phyloP scores from a whole-genome alignment of 1,284 basidiomycete genomes.

The Ceratobasidium sp. region DNA sequence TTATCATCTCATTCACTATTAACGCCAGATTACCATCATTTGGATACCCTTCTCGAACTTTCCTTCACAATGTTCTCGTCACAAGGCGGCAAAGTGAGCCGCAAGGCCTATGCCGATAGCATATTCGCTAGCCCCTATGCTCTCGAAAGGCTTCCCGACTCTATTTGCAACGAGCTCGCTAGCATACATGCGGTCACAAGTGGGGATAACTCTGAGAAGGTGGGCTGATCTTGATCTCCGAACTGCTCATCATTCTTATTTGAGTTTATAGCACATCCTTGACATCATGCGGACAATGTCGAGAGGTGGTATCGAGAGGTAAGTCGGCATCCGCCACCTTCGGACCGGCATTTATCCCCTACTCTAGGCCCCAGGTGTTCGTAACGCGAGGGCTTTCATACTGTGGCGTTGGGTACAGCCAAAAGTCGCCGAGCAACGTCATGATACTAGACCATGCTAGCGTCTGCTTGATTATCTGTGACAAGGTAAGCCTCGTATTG shows the following conservation, averaged over 20 bases:
- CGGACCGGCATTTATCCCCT: neutral
- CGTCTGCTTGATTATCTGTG: conserved; percentile 27
- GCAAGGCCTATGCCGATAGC: conserved; percentile 13
- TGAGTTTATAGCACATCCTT: conserved; percentile 14
- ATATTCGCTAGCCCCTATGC: conserved; percentile 21
- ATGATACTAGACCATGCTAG: conserved; percentile 13
- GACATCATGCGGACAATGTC: conserved; percentile 34
- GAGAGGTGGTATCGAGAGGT: conserved; percentile 11
- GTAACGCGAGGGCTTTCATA: conserved; percentile 23
- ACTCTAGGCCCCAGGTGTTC: conserved; percentile 24
- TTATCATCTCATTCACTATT: neutral
- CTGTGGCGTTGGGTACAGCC: conserved; percentile 19
- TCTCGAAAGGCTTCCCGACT: neutral
- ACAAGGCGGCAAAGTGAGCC: conserved; percentile 2
- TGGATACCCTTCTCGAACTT: conserved; percentile 31
- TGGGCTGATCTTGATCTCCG: neutral
- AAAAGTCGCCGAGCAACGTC: conserved; percentile 28
- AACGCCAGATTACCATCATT: conserved; percentile 19
- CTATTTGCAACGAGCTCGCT: conserved; percentile 10
- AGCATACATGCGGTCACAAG: conserved; percentile 32
- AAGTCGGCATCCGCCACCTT: neutral
- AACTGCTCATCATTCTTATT: neutral
- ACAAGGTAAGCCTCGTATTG: conserved; percentile 3
- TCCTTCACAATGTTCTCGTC: conserved; percentile 32
- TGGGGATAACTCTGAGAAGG: conserved; percentile 32